Evolutionary conservation across 140 eudicot species (phyloP).

Genomic region (Ambrosia hybrid): DNA sequence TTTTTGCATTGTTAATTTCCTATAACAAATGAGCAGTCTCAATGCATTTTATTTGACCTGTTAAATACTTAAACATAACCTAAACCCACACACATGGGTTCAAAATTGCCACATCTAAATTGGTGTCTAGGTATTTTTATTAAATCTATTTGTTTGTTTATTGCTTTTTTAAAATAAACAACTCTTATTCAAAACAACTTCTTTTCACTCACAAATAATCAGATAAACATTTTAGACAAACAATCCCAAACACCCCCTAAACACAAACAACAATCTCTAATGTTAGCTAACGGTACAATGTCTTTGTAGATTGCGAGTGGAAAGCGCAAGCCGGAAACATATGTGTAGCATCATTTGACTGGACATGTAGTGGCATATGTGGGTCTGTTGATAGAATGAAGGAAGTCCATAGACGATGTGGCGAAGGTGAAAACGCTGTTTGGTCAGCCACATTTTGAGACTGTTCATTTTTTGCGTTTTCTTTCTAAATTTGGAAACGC

Average conservation of each 20-base stretch:
- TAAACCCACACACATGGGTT: background rate
- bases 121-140: too few species aligned
- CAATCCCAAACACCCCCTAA: background rate
- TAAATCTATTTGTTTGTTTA: too few species aligned
- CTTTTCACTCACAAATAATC: too few species aligned
- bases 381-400: conserved; percentile 65
- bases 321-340: conserved; percentile 79
- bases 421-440: conserved; percentile 66
- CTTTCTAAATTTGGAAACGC: conserved; percentile 42
- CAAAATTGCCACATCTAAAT: background rate
- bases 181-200: too few species aligned
- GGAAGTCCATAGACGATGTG: conserved; percentile 76
- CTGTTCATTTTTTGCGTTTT: background rate
- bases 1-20: too few species aligned
- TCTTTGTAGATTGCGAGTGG: conserved; percentile 69
- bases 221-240: too few species aligned
- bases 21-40: too few species aligned
- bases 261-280: background rate
- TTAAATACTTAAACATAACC: background rate
- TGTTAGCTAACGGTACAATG: background rate
- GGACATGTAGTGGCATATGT: conserved; percentile 81
- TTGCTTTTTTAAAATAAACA: too few species aligned
- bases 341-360: conserved; percentile 80
- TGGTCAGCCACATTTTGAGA: conserved; percentile 63
- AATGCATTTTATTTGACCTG: too few species aligned